These are phyloP conservation scores for Mycena crocata DNA, from an alignment of 768 basidiomycete species.

Conservation along the genomic window DNA sequence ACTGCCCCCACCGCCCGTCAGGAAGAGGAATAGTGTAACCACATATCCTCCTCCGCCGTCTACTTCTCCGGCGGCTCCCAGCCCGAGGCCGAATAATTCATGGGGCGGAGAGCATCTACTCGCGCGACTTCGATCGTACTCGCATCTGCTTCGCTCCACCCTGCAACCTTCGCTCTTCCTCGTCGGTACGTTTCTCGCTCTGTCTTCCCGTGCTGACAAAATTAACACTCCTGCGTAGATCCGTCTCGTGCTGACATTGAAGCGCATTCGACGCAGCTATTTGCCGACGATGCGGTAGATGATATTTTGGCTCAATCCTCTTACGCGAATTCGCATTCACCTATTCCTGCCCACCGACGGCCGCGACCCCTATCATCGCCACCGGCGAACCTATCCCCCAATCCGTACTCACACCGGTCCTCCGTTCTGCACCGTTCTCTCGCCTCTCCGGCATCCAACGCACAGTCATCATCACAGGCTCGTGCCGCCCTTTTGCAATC, in stretches of 20 bases:
- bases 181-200: slow-evolving; percentile 48
- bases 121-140: slow-evolving; percentile 78
- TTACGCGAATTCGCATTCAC: slow-evolving; percentile 80
- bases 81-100: slow-evolving; percentile 60
- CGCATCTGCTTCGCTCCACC: slow-evolving; percentile 85
- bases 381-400: slow-evolving; percentile 43
- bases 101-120: slow-evolving; percentile 94
- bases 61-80: slow-evolving; percentile 46
- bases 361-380: slow-evolving; percentile 70
- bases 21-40: slow-evolving; percentile 51
- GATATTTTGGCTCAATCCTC: slow-evolving; percentile 87
- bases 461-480: slow-evolving; percentile 74
- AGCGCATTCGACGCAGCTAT: slow-evolving; percentile 86
- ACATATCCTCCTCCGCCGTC: slow-evolving; percentile 75
- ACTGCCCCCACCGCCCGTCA: slow-evolving; percentile 55
- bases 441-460: slow-evolving; percentile 62
- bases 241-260: slow-evolving; percentile 95
- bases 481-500: slow-evolving; percentile 89
- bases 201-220: background rate
- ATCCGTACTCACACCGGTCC: slow-evolving; percentile 73
- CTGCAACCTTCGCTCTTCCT: slow-evolving; percentile 90
- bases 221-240: slow-evolving; percentile 54
- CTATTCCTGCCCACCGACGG: slow-evolving; percentile 85
- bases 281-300: slow-evolving; percentile 89
- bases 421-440: slow-evolving; percentile 88